These are phyloP conservation scores for Chenopodium formosanum DNA, from an alignment of 148 eudicot genomes.

Conservation along the genomic window DNA sequence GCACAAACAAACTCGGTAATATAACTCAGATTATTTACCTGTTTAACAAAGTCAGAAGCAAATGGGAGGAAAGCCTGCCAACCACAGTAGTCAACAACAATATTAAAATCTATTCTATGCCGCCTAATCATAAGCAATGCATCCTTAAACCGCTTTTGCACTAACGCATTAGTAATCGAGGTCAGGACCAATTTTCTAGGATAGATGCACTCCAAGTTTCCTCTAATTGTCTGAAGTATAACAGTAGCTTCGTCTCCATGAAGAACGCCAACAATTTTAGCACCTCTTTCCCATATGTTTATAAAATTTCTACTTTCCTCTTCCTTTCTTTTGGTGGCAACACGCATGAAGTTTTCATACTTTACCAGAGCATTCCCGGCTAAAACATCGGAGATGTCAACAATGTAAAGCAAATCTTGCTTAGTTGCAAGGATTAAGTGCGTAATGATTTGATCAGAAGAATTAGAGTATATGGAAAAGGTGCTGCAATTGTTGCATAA, in stretches of 20 bases:
- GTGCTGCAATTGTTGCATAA: conserved; percentile 86
- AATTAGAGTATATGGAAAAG: conserved; percentile 72
- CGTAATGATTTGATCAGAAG: conserved; percentile 50
- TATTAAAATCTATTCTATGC: conserved; percentile 88
- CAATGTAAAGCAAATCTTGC: conserved; percentile 80
- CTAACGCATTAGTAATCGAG: conserved; percentile 71
- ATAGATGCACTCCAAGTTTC: conserved; percentile 87
- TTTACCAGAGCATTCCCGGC: conserved; percentile 50
- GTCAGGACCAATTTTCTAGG: conserved; percentile 86
- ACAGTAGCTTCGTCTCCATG: conserved; percentile 95
- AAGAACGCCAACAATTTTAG: conserved; percentile 73
- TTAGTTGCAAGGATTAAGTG: conserved; percentile 87
- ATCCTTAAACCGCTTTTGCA: conserved; percentile 63
- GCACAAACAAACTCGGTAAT: conserved; percentile 95
- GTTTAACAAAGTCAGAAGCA: conserved; percentile 78
- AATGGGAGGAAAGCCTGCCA: conserved; percentile 67
- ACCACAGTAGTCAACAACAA: conserved; percentile 80
- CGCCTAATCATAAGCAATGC: conserved; percentile 90
- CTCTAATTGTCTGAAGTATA: conserved; percentile 77
- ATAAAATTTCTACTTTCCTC: conserved; percentile 59
- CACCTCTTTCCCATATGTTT: conserved; percentile 89
- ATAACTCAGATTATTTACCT: conserved; percentile 73
- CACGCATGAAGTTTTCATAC: conserved; percentile 69
- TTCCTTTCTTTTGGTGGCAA: conserved; percentile 52
- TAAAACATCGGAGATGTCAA: conserved; percentile 73